phyloP scores from a whole-genome alignment of 1,284 basidiomycete species.

The Trametes versicolor region DNA sequence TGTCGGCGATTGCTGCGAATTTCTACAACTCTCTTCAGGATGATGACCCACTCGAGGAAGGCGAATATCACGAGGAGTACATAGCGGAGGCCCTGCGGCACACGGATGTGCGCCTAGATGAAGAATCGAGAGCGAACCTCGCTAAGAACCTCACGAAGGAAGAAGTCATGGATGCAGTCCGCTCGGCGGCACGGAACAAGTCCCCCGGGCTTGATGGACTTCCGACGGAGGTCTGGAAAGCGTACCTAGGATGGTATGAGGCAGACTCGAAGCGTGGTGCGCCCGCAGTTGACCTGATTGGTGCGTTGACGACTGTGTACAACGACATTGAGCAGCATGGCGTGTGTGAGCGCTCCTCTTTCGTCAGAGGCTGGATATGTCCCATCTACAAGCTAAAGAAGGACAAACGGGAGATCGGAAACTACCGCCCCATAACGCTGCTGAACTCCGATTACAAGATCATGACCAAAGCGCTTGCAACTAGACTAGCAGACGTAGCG shows the following conservation, averaged over 20 bases:
- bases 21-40: background rate
- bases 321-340: background rate
- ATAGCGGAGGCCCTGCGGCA: background rate
- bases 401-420: background rate
- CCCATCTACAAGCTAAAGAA: slow-evolving; percentile 26
- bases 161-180: background rate
- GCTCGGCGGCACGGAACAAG: background rate
- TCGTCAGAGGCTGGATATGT: background rate
- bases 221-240: slow-evolving; percentile 35
- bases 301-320: background rate
- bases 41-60: background rate
- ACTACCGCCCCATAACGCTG: background rate
- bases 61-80: background rate
- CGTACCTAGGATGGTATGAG: background rate
- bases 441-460: background rate
- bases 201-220: slow-evolving; percentile 33
- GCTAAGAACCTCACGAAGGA: background rate
- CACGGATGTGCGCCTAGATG: background rate
- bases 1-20: background rate
- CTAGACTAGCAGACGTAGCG: slow-evolving; percentile 28
- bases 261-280: background rate
- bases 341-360: background rate
- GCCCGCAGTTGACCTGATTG: background rate
- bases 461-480: background rate
- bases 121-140: background rate